These are phyloP conservation scores for Whalleya microplaca DNA, from an alignment of 2,329 filamentous ascomycete genomes.

Conservation along the genomic window DNA sequence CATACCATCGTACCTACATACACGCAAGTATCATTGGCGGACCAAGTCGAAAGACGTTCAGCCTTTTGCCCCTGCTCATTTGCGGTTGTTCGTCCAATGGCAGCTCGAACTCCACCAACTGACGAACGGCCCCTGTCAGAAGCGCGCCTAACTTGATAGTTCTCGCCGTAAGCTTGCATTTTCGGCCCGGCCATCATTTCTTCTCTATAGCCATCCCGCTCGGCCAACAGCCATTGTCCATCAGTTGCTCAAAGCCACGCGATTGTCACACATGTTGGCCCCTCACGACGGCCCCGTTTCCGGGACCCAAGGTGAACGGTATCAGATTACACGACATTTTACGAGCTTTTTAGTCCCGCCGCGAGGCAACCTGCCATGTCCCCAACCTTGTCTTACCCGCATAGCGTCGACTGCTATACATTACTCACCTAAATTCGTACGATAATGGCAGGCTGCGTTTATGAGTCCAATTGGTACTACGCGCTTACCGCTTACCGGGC, in stretches of 20 bases:
- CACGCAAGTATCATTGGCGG: background rate
- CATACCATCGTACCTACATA: too few relatives aligned
- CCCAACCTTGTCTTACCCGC: slow-evolving; percentile 14
- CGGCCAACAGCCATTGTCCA: background rate
- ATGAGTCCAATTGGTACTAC: slow-evolving; percentile 13
- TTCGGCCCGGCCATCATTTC: background rate
- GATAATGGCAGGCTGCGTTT: slow-evolving; percentile 25
- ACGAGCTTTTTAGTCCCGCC: slow-evolving; percentile 21
- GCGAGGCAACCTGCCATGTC: slow-evolving; percentile 25
- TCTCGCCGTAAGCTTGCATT: background rate
- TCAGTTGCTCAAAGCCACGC: background rate
- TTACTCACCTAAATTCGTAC: slow-evolving; percentile 13
- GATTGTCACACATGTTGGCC: slow-evolving; percentile 20
- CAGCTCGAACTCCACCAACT: background rate
- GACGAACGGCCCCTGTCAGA: background rate
- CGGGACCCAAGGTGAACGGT: slow-evolving; percentile 14
- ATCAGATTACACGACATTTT: slow-evolving; percentile 28
- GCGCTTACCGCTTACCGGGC: slow-evolving; percentile 23
- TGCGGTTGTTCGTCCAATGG: background rate
- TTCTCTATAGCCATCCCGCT: background rate
- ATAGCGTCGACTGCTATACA: slow-evolving; percentile 13
- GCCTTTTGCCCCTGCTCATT: background rate
- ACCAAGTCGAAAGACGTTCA: background rate
- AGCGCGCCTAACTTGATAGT: background rate
- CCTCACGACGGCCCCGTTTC: too few relatives aligned